phyloP scores from a whole-genome alignment of 345 rosid species.

The Bruguiera gymnorhiza region DNA sequence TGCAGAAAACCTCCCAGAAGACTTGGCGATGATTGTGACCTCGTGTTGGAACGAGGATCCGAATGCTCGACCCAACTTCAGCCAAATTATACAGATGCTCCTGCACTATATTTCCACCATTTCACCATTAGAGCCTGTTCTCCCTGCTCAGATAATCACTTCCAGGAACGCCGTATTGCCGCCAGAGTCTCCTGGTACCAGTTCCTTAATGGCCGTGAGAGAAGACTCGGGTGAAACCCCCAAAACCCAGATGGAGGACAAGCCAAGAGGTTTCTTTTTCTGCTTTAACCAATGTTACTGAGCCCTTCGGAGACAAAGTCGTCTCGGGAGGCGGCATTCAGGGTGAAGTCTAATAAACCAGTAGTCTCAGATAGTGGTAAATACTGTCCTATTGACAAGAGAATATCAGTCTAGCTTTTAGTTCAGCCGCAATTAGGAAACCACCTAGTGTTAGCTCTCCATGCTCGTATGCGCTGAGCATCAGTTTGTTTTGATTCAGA shows the following conservation, averaged over 20 bases:
- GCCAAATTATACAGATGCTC: conserved; percentile 81
- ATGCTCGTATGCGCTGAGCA: not conserved
- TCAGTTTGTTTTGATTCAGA: conserved; percentile 8
- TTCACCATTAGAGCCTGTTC: conserved; percentile 49
- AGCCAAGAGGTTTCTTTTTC: conserved; percentile 66
- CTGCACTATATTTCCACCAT: conserved; percentile 56
- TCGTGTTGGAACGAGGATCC: conserved; percentile 99
- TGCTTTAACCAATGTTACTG: conserved; percentile 79
- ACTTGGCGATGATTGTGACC: conserved; percentile 67
- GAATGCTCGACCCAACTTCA: conserved; percentile 76
- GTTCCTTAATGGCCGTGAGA: conserved; percentile 68
- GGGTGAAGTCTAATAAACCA: conserved; percentile 24
- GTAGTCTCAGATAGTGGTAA: conserved; percentile 18
- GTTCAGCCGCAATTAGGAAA: conserved; percentile 22
- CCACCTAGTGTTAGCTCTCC: conserved; percentile 11
- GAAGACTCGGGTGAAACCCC: conserved; percentile 52
- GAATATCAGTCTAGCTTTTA: conserved; percentile 12
- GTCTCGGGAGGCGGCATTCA: conserved; percentile 9
- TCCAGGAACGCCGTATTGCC: conserved; percentile 63
- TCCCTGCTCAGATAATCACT: conserved; percentile 47
- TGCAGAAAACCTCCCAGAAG: conserved; percentile 74
- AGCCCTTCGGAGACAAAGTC: conserved; percentile 13
- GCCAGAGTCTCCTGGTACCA: conserved; percentile 88
- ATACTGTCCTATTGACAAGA: conserved; percentile 5
- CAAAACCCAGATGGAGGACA: conserved; percentile 32